Conservation (phyloP, 2,329 filamentous ascomycete genomes). For the Setomelanomma holmii region DNA sequence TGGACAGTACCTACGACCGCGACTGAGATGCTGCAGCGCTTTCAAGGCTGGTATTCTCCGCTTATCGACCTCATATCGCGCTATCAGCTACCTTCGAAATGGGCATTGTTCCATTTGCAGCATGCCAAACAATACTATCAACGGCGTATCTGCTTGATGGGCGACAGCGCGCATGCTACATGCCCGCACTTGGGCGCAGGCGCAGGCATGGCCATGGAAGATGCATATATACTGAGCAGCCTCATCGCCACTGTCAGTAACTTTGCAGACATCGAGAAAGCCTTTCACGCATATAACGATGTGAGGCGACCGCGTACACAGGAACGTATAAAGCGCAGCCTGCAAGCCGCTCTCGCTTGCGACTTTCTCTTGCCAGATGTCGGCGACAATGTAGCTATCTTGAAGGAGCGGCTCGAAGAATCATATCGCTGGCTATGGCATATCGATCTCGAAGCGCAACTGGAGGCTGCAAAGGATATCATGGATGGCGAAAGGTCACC, state of each 20-base stretch:
- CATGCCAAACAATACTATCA: slow-evolving; percentile 53
- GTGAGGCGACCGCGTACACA: slow-evolving; percentile 48
- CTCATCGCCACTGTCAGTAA: slow-evolving; percentile 33
- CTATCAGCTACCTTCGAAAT: slow-evolving; percentile 50
- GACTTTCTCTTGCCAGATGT: slow-evolving; percentile 26
- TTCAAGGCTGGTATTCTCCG: slow-evolving; percentile 19
- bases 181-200: slow-evolving; percentile 62
- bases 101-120: slow-evolving; percentile 61
- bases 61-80: slow-evolving; percentile 19
- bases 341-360: slow-evolving; percentile 25
- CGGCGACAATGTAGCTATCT: slow-evolving; percentile 19
- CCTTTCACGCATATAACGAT: slow-evolving; percentile 48
- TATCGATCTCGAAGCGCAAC: slow-evolving; percentile 33
- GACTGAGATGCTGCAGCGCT: slow-evolving; percentile 24
- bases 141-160: slow-evolving; percentile 55
- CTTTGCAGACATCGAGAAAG: slow-evolving; percentile 29
- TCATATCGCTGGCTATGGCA: slow-evolving; percentile 38
- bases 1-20: slow-evolving; percentile 27
- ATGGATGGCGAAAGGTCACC: neutral
- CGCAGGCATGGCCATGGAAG: slow-evolving; percentile 63
- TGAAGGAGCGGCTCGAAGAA: slow-evolving; percentile 21
- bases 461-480: slow-evolving; percentile 20
- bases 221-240: slow-evolving; percentile 54
- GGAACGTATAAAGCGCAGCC: slow-evolving; percentile 40
- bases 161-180: slow-evolving; percentile 63